Conservation (phyloP, 169 alveolate genomes). For the Pseudocohnilembus persalinus region DNA sequence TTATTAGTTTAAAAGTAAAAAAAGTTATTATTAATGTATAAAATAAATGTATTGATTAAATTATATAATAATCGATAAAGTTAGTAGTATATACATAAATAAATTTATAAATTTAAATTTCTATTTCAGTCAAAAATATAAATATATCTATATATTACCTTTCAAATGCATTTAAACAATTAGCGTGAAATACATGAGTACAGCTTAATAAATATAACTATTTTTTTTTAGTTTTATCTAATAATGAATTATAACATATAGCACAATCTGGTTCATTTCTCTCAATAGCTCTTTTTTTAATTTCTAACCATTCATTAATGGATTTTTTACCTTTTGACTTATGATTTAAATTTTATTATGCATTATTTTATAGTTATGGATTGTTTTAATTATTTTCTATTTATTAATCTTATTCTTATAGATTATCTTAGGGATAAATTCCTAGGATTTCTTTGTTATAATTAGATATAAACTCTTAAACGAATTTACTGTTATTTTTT, state of each 20-base stretch:
- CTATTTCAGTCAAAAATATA: no score
- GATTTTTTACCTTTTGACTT: background rate
- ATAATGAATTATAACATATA: slow-evolving; percentile 15
- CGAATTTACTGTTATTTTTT: background rate
- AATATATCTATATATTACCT: no score
- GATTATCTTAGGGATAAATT: slow-evolving; percentile 2
- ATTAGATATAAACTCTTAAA: slow-evolving; percentile 1
- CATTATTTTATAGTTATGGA: background rate
- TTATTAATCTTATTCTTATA: no score
- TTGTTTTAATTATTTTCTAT: no score
- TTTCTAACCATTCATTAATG: slow-evolving; percentile 20
- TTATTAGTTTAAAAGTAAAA: no score
- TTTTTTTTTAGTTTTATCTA: slow-evolving; percentile 2
- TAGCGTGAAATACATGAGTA: slow-evolving; percentile 27
- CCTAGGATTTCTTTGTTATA: background rate
- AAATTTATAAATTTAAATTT: no score
- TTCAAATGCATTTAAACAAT: slow-evolving; percentile 19
- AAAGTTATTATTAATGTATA: no score
- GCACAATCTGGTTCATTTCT: slow-evolving; percentile 25
- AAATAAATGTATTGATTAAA: no score
- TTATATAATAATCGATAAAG: background rate
- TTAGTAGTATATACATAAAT: background rate
- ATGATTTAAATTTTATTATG: background rate
- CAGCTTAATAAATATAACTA: slow-evolving; percentile 2
- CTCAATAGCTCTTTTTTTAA: slow-evolving; percentile 18